Evolutionary conservation across 2,329 filamentous ascomycete genomes (phyloP).

Genomic region (Pseudogymnoascus pannorum): DNA sequence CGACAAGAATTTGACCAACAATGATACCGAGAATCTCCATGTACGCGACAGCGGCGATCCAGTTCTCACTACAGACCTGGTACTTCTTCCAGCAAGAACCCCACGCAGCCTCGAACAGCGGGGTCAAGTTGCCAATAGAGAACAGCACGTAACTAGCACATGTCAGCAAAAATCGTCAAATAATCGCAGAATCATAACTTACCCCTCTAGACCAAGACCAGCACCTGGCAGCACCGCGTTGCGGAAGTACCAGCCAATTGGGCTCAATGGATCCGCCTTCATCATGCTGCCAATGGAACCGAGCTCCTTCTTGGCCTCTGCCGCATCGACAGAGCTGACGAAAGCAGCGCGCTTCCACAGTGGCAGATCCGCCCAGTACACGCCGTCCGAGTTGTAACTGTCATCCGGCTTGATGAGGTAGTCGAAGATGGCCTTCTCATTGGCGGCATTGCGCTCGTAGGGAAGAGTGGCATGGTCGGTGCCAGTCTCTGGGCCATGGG

Average conservation of each 20-base stretch:
- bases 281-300: constrained; percentile 65
- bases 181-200: constrained; percentile 21
- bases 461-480: constrained; percentile 20
- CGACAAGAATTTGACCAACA: constrained; percentile 81
- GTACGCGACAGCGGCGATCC: constrained; percentile 80
- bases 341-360: constrained; percentile 64
- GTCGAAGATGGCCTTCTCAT: constrained; percentile 60
- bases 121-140: constrained; percentile 88
- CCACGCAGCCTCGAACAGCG: constrained; percentile 72
- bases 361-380: constrained; percentile 89
- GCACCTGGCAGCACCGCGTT: constrained; percentile 91
- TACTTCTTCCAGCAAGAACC: constrained; percentile 64
- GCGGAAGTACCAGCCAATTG: constrained; percentile 77
- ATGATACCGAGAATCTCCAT: constrained; percentile 94
- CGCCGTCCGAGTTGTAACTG: constrained; percentile 71
- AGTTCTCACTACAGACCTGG: constrained; percentile 65
- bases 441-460: constrained; percentile 13
- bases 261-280: constrained; percentile 78
- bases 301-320: constrained; percentile 64
- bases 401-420: constrained; percentile 82
- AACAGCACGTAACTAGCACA: constrained; percentile 74
- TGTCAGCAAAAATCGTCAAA: constrained; percentile 3
- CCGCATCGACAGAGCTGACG: constrained; percentile 63
- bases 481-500: constrained; percentile 29
- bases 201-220: constrained; percentile 82